A percentile compares a stretch with the other conserved stretches of the same genome.
Conservation (phyloP, 2,329 filamentous ascomycete genomes). For the Aspergillus eucalypticola region DNA sequence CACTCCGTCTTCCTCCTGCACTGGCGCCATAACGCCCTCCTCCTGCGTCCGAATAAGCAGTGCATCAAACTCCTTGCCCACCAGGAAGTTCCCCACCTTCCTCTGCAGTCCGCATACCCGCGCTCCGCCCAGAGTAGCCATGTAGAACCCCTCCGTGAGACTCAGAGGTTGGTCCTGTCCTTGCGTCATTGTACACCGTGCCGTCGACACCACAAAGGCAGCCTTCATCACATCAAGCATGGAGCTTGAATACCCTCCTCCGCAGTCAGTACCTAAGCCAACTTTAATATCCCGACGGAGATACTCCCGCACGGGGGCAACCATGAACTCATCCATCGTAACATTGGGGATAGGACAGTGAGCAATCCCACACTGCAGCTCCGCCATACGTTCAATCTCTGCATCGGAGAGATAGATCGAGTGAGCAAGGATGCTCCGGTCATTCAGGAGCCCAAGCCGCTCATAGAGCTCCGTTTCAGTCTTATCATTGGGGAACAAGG, state of each 20-base stretch:
- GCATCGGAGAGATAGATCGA: conserved; percentile 63
- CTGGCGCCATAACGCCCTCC: conserved; percentile 53
- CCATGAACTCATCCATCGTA: conserved; percentile 60
- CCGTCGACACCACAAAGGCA: conserved; percentile 54
- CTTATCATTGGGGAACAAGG: conserved; percentile 57
- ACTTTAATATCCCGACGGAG: conserved; percentile 61
- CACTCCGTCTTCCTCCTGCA: conserved; percentile 53
- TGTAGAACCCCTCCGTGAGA: conserved; percentile 57
- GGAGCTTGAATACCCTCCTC: conserved; percentile 62
- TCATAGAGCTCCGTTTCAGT: conserved; percentile 64
- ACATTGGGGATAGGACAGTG: conserved; percentile 68
- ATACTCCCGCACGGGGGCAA: conserved; percentile 60
- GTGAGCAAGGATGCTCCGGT: conserved; percentile 64
- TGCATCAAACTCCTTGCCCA: conserved; percentile 65
- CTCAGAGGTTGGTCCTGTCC: conserved; percentile 49
- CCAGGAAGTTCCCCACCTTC: conserved; percentile 57
- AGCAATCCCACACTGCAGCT: conserved; percentile 59
- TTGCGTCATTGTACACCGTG: conserved; percentile 34
- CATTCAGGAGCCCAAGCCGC: conserved; percentile 55
- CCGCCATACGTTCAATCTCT: conserved; percentile 42
- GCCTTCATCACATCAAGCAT: conserved; percentile 52
- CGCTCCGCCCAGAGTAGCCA: conserved; percentile 64
- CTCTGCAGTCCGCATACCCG: conserved; percentile 57
- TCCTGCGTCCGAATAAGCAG: conserved; percentile 48
- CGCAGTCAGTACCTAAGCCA: conserved; percentile 66